Evolutionary conservation across 2,329 filamentous ascomycete genomes (phyloP).

Genomic region (Phaeosphaeria sp.): DNA sequence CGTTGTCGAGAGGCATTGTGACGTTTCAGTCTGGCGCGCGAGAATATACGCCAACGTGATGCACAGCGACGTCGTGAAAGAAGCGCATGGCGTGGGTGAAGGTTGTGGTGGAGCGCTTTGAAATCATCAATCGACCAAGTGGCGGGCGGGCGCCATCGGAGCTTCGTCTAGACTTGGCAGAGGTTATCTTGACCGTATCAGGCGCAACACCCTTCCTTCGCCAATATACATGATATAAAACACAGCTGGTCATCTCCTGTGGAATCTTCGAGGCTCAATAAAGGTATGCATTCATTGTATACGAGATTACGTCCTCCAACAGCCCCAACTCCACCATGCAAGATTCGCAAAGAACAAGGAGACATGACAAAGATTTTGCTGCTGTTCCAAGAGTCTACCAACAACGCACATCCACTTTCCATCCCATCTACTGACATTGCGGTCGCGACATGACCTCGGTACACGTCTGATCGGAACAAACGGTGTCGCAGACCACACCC

Average conservation of each 20-base stretch:
- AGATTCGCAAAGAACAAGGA: background rate
- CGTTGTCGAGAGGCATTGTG: slow-evolving; percentile 70
- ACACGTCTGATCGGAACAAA: slow-evolving; percentile 28
- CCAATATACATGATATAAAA: background rate
- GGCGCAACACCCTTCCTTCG: background rate
- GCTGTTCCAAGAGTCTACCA: background rate
- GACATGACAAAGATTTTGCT: background rate
- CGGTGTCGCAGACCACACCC: slow-evolving; percentile 28
- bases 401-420: background rate
- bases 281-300: slow-evolving; percentile 17
- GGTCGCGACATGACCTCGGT: slow-evolving; percentile 28
- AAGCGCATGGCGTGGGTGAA: slow-evolving; percentile 26
- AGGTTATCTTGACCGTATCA: slow-evolving; percentile 11
- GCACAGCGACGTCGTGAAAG: background rate
- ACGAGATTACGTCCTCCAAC: slow-evolving; percentile 19
- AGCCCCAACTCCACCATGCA: slow-evolving; percentile 18
- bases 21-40: slow-evolving; percentile 33
- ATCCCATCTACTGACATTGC: slow-evolving; percentile 24
- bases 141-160: slow-evolving; percentile 38
- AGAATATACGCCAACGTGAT: background rate
- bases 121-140: slow-evolving; percentile 35
- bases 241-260: background rate
- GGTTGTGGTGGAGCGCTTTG: slow-evolving; percentile 33
- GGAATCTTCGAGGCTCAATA: background rate
- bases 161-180: slow-evolving; percentile 16